Evolutionary conservation across 148 eudicot genomes (phyloP).

Genomic region (Persicaria tinctoria): DNA sequence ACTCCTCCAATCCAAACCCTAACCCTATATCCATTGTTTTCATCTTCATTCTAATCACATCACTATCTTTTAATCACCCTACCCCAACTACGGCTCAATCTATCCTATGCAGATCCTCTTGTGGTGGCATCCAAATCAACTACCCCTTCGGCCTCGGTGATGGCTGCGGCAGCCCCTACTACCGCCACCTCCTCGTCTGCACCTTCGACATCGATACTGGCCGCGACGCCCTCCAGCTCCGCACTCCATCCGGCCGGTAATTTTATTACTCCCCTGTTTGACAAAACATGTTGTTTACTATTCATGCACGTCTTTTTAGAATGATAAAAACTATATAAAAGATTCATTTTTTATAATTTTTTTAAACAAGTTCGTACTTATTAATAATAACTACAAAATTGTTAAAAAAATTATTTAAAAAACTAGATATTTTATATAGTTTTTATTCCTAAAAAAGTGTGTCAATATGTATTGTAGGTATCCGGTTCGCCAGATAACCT

Average conservation of each 20-base stretch:
- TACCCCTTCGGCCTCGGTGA: slow-evolving; percentile 81
- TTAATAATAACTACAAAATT: too few relatives aligned
- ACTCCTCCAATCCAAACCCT: background rate
- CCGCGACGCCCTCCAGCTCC: slow-evolving; percentile 35
- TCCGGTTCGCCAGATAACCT: slow-evolving; percentile 44
- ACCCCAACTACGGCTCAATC: slow-evolving; percentile 41
- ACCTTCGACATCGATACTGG: slow-evolving; percentile 17
- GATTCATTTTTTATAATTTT: too few relatives aligned
- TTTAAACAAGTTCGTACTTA: too few relatives aligned
- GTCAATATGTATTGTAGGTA: slow-evolving; percentile 23
- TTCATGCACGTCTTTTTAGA: too few relatives aligned
- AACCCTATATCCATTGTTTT: slow-evolving; percentile 8
- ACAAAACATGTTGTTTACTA: too few relatives aligned
- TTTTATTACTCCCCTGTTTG: too few relatives aligned
- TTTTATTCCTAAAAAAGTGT: too few relatives aligned
- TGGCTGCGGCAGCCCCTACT: slow-evolving; percentile 89
- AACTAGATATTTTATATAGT: too few relatives aligned
- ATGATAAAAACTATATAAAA: too few relatives aligned
- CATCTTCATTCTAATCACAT: slow-evolving; percentile 9
- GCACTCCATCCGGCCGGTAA: slow-evolving; percentile 72
- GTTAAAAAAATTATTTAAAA: too few relatives aligned
- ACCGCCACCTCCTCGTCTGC: slow-evolving; percentile 64
- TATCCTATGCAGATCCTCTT: slow-evolving; percentile 51
- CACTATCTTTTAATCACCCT: background rate
- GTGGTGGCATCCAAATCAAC: slow-evolving; percentile 60